phyloP scores from a whole-genome alignment of 1,139 yeast species.

The Pichia inconspicua region DNA sequence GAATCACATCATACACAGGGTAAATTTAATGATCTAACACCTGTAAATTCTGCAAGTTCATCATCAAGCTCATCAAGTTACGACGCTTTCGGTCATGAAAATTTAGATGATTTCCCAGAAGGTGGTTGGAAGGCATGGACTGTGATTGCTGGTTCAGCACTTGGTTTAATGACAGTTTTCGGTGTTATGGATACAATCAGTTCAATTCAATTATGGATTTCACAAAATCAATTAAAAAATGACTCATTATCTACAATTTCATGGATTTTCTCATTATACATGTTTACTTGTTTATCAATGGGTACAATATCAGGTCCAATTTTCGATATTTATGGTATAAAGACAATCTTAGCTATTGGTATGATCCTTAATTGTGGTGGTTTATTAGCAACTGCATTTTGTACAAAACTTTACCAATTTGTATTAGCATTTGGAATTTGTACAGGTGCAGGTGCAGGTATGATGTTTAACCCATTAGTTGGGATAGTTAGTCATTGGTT shows the following conservation, averaged over 20 bases:
- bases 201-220: conserved; percentile 56
- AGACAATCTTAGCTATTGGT: conserved; percentile 38
- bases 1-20: not conserved
- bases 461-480: conserved; percentile 49
- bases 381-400: conserved; percentile 45
- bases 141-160: conserved; percentile 51
- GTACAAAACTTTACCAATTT: conserved; percentile 47
- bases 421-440: conserved; percentile 49
- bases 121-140: conserved; percentile 50
- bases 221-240: conserved; percentile 43
- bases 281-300: conserved; percentile 46
- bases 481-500: conserved; percentile 61
- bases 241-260: conserved; percentile 44
- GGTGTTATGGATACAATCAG: conserved; percentile 63
- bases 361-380: conserved; percentile 43
- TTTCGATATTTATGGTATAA: conserved; percentile 55
- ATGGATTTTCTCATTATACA: conserved; percentile 58
- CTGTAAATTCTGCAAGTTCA: not conserved
- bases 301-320: conserved; percentile 55
- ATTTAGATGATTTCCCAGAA: conserved; percentile 41
- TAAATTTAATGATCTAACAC: not conserved
- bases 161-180: conserved; percentile 55
- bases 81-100: conserved; percentile 22
- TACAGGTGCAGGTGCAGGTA: conserved; percentile 51
- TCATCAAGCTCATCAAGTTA: conserved; percentile 8